Percentiles rank a stretch among this genome's conserved stretches.
These are phyloP conservation scores for Termitomyces sp. DNA, from an alignment of 768 basidiomycete genomes.

Conservation along the genomic window DNA sequence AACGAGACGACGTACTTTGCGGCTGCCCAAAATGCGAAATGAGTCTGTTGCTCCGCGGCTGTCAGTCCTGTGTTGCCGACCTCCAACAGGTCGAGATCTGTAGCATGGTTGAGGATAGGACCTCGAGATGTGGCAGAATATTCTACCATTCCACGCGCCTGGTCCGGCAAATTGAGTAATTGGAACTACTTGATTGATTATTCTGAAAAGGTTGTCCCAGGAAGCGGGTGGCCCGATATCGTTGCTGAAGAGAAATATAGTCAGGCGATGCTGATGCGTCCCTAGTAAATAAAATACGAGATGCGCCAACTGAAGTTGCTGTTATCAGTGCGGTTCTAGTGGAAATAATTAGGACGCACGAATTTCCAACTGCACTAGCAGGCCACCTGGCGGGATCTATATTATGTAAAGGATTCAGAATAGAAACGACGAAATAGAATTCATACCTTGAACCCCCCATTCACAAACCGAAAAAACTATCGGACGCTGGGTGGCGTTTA, in stretches of 20 bases:
- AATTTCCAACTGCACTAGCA: constrained; percentile 39
- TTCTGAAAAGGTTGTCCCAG: constrained; percentile 43
- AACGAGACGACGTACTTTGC: constrained; percentile 29
- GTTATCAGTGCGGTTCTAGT: neutral
- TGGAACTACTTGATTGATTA: constrained; percentile 49
- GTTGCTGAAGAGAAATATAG: constrained; percentile 24
- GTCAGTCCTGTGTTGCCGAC: constrained; percentile 45
- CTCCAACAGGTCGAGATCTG: constrained; percentile 50
- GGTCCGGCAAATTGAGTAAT: constrained; percentile 43
- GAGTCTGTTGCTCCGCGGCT: constrained; percentile 35
- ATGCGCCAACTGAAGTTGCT: constrained; percentile 33
- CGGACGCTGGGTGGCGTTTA: constrained; percentile 37
- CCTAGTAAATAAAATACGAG: constrained; percentile 24
- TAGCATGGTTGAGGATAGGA: neutral
- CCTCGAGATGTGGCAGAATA: constrained; percentile 6
- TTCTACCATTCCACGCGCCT: constrained; percentile 36
- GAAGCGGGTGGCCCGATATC: constrained; percentile 43
- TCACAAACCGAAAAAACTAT: constrained; percentile 50
- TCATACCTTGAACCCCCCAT: constrained; percentile 38
- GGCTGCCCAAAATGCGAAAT: constrained; percentile 52
- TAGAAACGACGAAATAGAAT: neutral
- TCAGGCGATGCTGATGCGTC: neutral
- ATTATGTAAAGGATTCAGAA: neutral
- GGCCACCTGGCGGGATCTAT: constrained; percentile 48
- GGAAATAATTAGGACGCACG: constrained; percentile 19